A percentile compares a stretch with the other conserved stretches of the same genome.
phyloP scores from a whole-genome alignment of 768 basidiomycete species.

The Russula sp. region DNA sequence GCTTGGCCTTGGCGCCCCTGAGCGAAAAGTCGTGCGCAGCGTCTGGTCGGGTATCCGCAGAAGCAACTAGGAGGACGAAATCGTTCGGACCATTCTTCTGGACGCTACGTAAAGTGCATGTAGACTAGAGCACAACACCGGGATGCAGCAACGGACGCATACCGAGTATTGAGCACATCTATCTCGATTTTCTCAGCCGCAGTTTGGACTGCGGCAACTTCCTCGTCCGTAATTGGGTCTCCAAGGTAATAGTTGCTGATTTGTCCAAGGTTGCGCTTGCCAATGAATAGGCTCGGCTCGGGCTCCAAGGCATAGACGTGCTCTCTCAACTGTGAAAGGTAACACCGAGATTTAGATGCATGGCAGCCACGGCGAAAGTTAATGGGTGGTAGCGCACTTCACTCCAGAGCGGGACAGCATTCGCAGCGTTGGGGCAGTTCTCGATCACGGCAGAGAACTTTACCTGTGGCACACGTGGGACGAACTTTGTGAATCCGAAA shows the following conservation, averaged over 20 bases:
- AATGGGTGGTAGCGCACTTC: constrained; percentile 34
- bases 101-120: constrained; percentile 38
- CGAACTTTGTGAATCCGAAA: constrained; percentile 82
- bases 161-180: constrained; percentile 81
- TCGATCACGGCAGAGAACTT: constrained; percentile 59
- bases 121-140: not conserved
- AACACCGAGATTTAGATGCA: not conserved
- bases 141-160: constrained; percentile 5
- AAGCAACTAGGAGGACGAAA: constrained; percentile 73
- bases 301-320: constrained; percentile 67
- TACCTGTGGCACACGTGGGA: constrained; percentile 56
- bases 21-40: constrained; percentile 41
- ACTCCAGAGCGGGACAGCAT: constrained; percentile 55
- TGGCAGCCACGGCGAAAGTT: not conserved
- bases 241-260: constrained; percentile 84
- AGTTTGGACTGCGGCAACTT: constrained; percentile 67
- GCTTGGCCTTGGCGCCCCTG: constrained; percentile 36
- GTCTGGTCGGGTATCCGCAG: constrained; percentile 39
- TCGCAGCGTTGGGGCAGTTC: constrained; percentile 49
- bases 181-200: constrained; percentile 70
- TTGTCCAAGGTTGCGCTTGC: constrained; percentile 71
- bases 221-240: constrained; percentile 61
- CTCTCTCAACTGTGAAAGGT: constrained; percentile 47
- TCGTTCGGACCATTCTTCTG: constrained; percentile 54
- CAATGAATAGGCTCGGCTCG: constrained; percentile 63